phyloP scores from a whole-genome alignment of 202 grass and related monocot species.

The Carex arenaria region DNA sequence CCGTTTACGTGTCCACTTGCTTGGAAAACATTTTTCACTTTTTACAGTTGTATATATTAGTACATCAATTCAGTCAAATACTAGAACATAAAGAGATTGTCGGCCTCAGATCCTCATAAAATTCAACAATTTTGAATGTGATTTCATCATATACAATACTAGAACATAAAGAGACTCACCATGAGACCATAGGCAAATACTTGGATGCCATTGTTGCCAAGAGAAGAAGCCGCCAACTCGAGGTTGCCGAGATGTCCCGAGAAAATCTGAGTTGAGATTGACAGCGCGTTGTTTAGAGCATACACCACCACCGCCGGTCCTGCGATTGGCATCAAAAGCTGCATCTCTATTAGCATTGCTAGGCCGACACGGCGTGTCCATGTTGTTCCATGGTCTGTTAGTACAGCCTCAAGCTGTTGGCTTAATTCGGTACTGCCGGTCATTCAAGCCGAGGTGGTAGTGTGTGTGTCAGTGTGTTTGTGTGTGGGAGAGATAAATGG shows the following conservation, averaged over 20 bases:
- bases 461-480: background rate
- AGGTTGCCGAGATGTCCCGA: slow-evolving; percentile 87
- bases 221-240: slow-evolving; percentile 82
- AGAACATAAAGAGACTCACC: slow-evolving; percentile 21
- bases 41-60: too few species aligned
- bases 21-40: too few species aligned
- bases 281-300: slow-evolving; percentile 70
- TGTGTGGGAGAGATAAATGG: background rate
- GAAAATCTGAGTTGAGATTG: slow-evolving; percentile 73
- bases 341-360: slow-evolving; percentile 41
- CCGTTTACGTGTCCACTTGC: too few species aligned
- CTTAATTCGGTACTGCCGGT: slow-evolving; percentile 7
- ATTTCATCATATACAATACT: background rate
- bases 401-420: slow-evolving; percentile 47
- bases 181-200: slow-evolving; percentile 94
- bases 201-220: slow-evolving; percentile 96
- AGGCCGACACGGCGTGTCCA: slow-evolving; percentile 28
- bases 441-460: background rate
- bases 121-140: background rate
- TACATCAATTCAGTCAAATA: too few species aligned
- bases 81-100: background rate
- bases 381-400: slow-evolving; percentile 19
- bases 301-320: slow-evolving; percentile 70
- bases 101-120: too few species aligned
- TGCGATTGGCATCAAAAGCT: slow-evolving; percentile 51